These are phyloP conservation scores for Aspergillus novofumigatus DNA, from an alignment of 2,329 filamentous ascomycete genomes.

Conservation along the genomic window DNA sequence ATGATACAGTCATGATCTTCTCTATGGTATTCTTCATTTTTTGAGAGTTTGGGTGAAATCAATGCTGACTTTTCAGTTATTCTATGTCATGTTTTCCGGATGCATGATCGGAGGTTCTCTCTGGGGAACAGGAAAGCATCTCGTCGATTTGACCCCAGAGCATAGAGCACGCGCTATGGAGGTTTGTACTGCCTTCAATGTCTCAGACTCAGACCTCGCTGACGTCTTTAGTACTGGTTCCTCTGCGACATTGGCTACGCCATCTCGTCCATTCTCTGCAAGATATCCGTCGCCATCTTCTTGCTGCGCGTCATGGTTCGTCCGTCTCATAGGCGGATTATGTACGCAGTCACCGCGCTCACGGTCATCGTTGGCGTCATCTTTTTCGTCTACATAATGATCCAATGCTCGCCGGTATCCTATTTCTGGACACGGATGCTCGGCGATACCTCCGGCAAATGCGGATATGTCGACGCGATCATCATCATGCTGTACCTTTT, in stretches of 20 bases:
- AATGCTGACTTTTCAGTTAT: conserved; percentile 6
- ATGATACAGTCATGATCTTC: conserved; percentile 30
- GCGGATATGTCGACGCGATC: conserved; percentile 9
- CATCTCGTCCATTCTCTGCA: conserved; percentile 41
- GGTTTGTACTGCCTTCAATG: conserved; percentile 1
- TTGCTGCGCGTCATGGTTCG: conserved; percentile 45
- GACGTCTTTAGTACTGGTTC: conserved; percentile 37
- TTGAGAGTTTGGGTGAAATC: background rate
- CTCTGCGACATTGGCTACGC: conserved; percentile 49
- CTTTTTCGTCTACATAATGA: conserved; percentile 45
- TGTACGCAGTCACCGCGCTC: conserved; percentile 39
- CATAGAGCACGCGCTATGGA: conserved; percentile 14
- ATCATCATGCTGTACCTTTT: conserved; percentile 17
- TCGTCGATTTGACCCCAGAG: conserved; percentile 6
- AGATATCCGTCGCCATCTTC: conserved; percentile 48
- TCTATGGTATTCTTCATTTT: conserved; percentile 20
- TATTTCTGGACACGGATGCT: conserved; percentile 43
- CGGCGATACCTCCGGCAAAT: background rate
- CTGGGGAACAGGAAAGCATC: conserved; percentile 21
- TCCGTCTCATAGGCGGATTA: conserved; percentile 41
- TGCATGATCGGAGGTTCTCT: conserved; percentile 19
- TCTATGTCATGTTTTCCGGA: conserved; percentile 18
- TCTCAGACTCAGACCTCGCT: background rate
- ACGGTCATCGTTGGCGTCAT: conserved; percentile 39
- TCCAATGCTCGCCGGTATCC: conserved; percentile 47